Conservation (phyloP, 1,284 basidiomycete species). For the Sanghuangporus baumii region DNA sequence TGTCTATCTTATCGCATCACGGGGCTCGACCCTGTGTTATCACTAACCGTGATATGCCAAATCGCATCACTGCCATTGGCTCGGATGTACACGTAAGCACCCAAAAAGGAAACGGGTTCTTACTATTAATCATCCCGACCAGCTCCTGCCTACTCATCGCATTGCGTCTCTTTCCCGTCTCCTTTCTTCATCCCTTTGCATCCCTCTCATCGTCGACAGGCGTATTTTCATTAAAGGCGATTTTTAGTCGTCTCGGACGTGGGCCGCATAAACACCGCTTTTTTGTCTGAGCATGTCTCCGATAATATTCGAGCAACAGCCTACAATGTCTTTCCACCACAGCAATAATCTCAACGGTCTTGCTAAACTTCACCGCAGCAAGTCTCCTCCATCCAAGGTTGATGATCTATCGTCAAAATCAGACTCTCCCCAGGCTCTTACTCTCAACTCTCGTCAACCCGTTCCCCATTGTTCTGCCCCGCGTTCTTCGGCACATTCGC, state of each 20-base stretch:
- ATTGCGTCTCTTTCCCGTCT: conserved; percentile 4
- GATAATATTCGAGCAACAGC: conserved; percentile 38
- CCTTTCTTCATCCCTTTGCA: neutral
- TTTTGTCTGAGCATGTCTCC: conserved; percentile 27
- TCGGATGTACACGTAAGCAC: neutral
- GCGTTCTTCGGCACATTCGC: conserved; percentile 5
- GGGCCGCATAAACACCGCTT: conserved; percentile 17
- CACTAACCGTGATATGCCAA: neutral
- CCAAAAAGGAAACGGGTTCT: neutral
- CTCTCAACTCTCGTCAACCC: conserved; percentile 9
- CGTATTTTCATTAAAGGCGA: neutral
- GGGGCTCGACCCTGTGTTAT: neutral
- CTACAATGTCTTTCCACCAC: conserved; percentile 40
- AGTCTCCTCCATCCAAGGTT: conserved; percentile 10
- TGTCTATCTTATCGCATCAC: conserved; percentile 6
- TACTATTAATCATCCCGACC: neutral
- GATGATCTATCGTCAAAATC: neutral
- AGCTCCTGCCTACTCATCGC: neutral
- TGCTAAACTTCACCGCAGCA: conserved; percentile 33
- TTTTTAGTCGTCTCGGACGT: conserved; percentile 3
- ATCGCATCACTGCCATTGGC: neutral
- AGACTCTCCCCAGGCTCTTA: neutral
- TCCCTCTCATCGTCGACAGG: neutral
- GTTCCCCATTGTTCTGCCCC: conserved; percentile 9
- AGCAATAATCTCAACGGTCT: conserved; percentile 30